Evolutionary conservation across 2,329 filamentous ascomycete species (phyloP).

Genomic region (Coniosporium uncinatum): DNA sequence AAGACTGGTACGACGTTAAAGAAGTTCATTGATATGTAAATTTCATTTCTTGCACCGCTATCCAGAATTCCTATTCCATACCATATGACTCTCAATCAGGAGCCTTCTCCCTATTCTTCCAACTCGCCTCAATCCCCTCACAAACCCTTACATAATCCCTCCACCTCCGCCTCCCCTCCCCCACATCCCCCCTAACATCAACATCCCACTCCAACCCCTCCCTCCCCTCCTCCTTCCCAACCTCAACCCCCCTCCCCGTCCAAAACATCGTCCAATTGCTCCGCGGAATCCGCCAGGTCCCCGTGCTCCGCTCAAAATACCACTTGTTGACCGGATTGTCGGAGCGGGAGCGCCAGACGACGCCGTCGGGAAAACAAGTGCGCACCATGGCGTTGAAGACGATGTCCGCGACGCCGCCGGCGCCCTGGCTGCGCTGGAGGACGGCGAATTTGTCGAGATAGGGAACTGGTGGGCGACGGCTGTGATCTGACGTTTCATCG

Average conservation of each 20-base stretch:
- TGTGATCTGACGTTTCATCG: conserved; percentile 37
- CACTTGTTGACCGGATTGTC: conserved; percentile 98
- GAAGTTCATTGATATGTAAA: too few relatives aligned
- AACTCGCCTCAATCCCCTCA: conserved; percentile 38
- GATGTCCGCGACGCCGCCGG: conserved; percentile 89
- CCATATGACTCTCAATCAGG: conserved; percentile 15
- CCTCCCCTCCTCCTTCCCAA: conserved; percentile 30
- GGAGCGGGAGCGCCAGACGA: conserved; percentile 87
- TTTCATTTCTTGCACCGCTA: too few relatives aligned
- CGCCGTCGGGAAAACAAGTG: conserved; percentile 79
- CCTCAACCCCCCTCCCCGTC: conserved; percentile 66
- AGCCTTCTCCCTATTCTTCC: conserved; percentile 32
- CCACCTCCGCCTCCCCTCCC: conserved; percentile 43
- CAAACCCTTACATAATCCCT: conserved; percentile 43
- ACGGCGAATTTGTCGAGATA: conserved; percentile 99
- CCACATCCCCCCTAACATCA: conserved; percentile 18
- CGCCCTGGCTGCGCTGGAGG: conserved; percentile 80
- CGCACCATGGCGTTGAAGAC: conserved; percentile 96
- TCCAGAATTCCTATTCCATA: too few relatives aligned
- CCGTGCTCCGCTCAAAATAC: conserved; percentile 91
- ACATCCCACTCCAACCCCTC: too few relatives aligned
- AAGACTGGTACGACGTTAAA: too few relatives aligned
- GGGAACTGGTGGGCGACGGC: conserved; percentile 62
- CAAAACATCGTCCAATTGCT: conserved; percentile 98
- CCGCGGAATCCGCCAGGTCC: conserved; percentile 75